A percentile compares a stretch with the other conserved stretches of the same genome.
These are phyloP conservation scores for Cryphonectria radicalis DNA, from an alignment of 2,329 filamentous ascomycete genomes.

Conservation along the genomic window DNA sequence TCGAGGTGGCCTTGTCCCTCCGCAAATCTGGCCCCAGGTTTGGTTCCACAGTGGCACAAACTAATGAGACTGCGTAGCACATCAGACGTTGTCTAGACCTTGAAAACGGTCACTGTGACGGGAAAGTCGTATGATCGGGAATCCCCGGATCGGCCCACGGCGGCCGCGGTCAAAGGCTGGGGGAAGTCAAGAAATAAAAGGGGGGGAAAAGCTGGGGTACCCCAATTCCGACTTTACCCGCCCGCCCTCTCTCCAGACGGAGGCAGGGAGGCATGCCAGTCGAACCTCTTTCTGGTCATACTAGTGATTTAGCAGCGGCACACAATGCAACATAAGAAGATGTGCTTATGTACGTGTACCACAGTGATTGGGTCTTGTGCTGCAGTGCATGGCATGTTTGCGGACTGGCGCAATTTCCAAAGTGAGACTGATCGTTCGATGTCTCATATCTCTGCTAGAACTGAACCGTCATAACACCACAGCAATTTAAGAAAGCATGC, in stretches of 20 bases:
- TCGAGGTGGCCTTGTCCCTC: conserved; percentile 16
- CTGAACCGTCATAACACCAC: neutral
- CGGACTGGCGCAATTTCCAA: neutral
- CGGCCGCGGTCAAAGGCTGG: conserved; percentile 5
- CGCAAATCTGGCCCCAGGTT: conserved; percentile 24
- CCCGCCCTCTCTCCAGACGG: neutral
- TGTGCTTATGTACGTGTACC: neutral
- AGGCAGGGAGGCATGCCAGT: neutral
- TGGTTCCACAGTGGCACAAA: conserved; percentile 18
- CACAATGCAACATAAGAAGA: neutral
- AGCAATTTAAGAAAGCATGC: neutral
- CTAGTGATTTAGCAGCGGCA: neutral
- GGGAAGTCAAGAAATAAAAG: neutral
- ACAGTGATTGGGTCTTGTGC: neutral
- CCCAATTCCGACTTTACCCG: conserved; percentile 9
- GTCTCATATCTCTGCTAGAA: neutral
- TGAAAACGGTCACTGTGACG: conserved; percentile 21
- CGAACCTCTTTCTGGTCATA: neutral
- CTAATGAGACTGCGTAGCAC: conserved; percentile 8
- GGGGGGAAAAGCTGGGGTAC: conserved; percentile 6
- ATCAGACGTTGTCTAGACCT: conserved; percentile 21
- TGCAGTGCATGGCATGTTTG: conserved; percentile 1
- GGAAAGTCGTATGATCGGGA: conserved; percentile 29
- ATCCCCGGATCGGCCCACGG: conserved; percentile 28
- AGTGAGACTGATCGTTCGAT: neutral